Conservation (phyloP, 257 asterid genomes). For the Ocimum tenuiflorum region DNA sequence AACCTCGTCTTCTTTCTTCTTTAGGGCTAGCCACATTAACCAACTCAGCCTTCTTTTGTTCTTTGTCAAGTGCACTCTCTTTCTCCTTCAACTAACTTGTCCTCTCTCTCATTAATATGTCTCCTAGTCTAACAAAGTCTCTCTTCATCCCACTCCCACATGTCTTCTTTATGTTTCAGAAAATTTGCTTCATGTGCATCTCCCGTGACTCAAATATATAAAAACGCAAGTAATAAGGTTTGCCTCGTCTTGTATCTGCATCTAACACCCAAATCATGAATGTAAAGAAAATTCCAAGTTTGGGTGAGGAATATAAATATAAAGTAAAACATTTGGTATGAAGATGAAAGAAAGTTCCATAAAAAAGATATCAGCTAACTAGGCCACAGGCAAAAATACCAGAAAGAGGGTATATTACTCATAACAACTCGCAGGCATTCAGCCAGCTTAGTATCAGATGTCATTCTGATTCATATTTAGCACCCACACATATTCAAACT, state of each 20-base stretch:
- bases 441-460: slow-evolving; percentile 55
- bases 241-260: not conserved
- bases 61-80: slow-evolving; percentile 53
- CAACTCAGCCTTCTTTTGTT: slow-evolving; percentile 40
- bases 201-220: slow-evolving; percentile 36
- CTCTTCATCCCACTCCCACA: slow-evolving; percentile 79
- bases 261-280: not conserved
- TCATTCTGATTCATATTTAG: slow-evolving; percentile 43
- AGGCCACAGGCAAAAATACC: slow-evolving; percentile 66
- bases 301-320: too few relatives aligned
- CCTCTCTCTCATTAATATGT: slow-evolving; percentile 68
- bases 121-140: slow-evolving; percentile 60
- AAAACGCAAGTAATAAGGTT: too few relatives aligned
- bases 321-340: too few relatives aligned
- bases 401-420: slow-evolving; percentile 55
- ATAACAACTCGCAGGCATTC: slow-evolving; percentile 54
- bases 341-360: too few relatives aligned
- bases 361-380: slow-evolving; percentile 76
- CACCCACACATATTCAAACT: too few relatives aligned
- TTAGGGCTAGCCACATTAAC: slow-evolving; percentile 31
- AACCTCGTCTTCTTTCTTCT: slow-evolving; percentile 58
- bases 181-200: slow-evolving; percentile 59
- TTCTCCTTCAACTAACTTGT: slow-evolving; percentile 47
- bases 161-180: slow-evolving; percentile 58
- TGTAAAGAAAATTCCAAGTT: not conserved